Percentiles rank a stretch among this genome's conserved stretches.
phyloP scores from a whole-genome alignment of 768 basidiomycete species.

The Tremella mesenterica region DNA sequence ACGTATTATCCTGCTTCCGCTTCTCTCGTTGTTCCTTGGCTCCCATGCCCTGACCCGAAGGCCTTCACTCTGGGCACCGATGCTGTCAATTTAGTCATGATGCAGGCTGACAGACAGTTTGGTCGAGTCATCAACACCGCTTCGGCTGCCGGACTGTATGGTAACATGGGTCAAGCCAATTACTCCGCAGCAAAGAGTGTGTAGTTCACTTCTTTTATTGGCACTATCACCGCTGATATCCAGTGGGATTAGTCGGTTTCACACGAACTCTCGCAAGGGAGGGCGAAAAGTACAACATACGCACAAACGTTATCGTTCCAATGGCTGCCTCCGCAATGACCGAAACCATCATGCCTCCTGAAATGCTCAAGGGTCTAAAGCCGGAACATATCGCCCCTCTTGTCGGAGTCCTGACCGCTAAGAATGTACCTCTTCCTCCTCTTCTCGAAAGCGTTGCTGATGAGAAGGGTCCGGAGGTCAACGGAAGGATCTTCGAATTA shows the following conservation, averaged over 20 bases:
- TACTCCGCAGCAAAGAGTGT: conserved; percentile 88
- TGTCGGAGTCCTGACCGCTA: conserved; percentile 77
- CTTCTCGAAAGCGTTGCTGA: neutral
- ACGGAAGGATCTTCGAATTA: conserved; percentile 64
- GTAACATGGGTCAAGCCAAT: conserved; percentile 94
- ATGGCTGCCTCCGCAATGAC: conserved; percentile 96
- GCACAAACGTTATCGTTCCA: conserved; percentile 82
- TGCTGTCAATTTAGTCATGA: too few species aligned
- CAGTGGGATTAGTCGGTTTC: conserved; percentile 77
- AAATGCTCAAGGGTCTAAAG: conserved; percentile 80
- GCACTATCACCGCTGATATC: conserved; percentile 2
- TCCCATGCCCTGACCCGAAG: too few species aligned
- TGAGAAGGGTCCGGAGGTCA: conserved; percentile 41
- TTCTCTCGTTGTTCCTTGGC: too few species aligned
- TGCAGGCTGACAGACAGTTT: conserved; percentile 49
- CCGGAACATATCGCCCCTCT: conserved; percentile 90
- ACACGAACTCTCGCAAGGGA: conserved; percentile 87
- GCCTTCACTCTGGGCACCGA: neutral
- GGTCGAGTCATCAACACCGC: conserved; percentile 91
- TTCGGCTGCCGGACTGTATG: conserved; percentile 88
- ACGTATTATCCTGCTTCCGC: conserved; percentile 1
- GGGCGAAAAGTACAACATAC: conserved; percentile 84
- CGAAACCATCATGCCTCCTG: conserved; percentile 86
- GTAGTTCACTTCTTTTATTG: conserved; percentile 2
- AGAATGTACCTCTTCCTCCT: conserved; percentile 52